A percentile compares a stretch with the other conserved stretches of the same genome.
Conservation (phyloP, 2,329 filamentous ascomycete genomes). For the Lojkania enalia region DNA sequence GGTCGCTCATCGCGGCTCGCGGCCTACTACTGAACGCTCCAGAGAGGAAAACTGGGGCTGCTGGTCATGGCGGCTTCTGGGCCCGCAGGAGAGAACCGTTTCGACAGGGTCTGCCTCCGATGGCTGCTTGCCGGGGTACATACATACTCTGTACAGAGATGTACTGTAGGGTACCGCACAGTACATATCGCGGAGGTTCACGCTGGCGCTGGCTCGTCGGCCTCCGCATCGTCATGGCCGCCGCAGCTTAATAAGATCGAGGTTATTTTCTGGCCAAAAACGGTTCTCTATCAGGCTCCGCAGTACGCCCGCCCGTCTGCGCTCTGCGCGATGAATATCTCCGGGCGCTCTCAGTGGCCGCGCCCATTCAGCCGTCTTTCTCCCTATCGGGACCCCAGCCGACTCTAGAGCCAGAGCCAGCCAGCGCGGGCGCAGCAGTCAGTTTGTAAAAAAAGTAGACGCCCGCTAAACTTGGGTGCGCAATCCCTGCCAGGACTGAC, state of each 20-base stretch:
- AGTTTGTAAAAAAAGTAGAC: slow-evolving; percentile 38
- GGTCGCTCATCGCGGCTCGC: slow-evolving; percentile 41
- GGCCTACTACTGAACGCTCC: slow-evolving; percentile 27
- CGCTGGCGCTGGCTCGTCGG: not conserved
- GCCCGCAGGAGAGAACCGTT: slow-evolving; percentile 26
- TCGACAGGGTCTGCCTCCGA: slow-evolving; percentile 32
- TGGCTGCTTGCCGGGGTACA: slow-evolving; percentile 29
- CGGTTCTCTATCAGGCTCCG: slow-evolving; percentile 32
- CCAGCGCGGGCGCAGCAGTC: no score
- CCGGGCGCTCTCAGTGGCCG: slow-evolving; percentile 37
- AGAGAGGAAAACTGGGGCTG: not conserved
- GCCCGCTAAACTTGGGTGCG: slow-evolving; percentile 38
- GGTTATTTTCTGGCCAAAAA: slow-evolving; percentile 10
- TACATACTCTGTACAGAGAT: no score
- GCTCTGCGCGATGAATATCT: slow-evolving; percentile 34
- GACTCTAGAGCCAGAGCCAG: slow-evolving; percentile 31
- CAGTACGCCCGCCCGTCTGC: slow-evolving; percentile 19
- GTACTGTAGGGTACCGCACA: no score
- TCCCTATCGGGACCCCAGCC: slow-evolving; percentile 43
- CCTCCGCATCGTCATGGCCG: slow-evolving; percentile 5
- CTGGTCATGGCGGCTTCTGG: slow-evolving; percentile 6
- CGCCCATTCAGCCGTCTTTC: slow-evolving; percentile 39
- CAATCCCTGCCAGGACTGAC: slow-evolving; percentile 19
- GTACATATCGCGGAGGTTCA: not conserved
- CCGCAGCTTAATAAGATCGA: slow-evolving; percentile 28